Evolutionary conservation across 495 filamentous ascomycete species (phyloP), one percentile per base, ranked within the genome.

Genomic region (Tuber brumale): DNA sequence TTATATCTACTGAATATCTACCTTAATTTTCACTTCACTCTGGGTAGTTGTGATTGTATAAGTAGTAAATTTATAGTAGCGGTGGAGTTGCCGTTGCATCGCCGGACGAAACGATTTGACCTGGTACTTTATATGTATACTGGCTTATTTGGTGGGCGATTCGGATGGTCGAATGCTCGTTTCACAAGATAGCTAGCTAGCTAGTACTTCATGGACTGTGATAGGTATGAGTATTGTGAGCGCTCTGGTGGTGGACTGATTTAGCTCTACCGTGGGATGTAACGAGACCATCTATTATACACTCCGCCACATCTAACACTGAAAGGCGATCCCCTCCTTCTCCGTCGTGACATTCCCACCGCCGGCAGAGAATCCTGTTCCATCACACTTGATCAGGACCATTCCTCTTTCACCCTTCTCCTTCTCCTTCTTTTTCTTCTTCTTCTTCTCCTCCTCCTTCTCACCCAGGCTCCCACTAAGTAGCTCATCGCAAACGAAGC

Each of bases 331-430:
- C 0, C 92, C 92, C 41, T 86, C 84, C 84, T 90, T 96, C 84
- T 92, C 92, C 31, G 93, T 94, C 80, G 91, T 89, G 48, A 83
- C 82, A 82, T 92, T 97, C 45, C 89, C 88, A 8, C 95, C 95
- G 23, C 92, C 90, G 1, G 92, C 91, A 3, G 95, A 94, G 85
- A 96, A 99, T 2, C 95, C 95, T 0, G 95, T 99, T 0, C 95
- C 95, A 78, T 97, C 95, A 42, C 91, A 91, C 77, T 89, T 90
- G 70, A 99, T 88, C 83, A 93, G 90, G 16, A 98, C 93, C 43
- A 97, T 77, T 3, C 95, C 95, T 78, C 86, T 89, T 51, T 93
- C 86, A 72, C 83, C 87, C 19, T 87, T 86, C 79, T 90, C 91
- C 35, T 35, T 18, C 27, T 66, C 51, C 88, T 85, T 9, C n/a